Conservation (phyloP, 2,329 filamentous ascomycete species). For the Monosporascus sp. region DNA sequence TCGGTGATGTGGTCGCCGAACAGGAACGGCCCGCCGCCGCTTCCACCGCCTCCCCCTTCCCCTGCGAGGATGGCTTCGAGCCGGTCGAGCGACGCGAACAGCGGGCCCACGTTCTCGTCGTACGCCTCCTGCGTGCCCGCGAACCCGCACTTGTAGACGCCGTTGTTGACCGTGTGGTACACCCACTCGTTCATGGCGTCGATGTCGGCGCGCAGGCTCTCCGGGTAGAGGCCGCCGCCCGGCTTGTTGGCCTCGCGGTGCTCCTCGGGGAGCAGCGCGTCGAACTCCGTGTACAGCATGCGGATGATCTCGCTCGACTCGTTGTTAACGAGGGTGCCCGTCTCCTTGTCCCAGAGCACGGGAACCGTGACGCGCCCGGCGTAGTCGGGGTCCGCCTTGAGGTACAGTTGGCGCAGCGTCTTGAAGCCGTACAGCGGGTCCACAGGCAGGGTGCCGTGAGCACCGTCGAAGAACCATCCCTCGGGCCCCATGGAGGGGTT, state of each 20-base stretch:
- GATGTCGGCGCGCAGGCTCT: conserved; percentile 47
- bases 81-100: conserved; percentile 61
- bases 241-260: conserved; percentile 46
- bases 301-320: conserved; percentile 80
- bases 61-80: conserved; percentile 52
- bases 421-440: conserved; percentile 62
- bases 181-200: conserved; percentile 65
- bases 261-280: conserved; percentile 49
- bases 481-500: conserved; percentile 59
- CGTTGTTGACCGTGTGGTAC: conserved; percentile 48
- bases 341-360: conserved; percentile 64
- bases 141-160: conserved; percentile 56
- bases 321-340: conserved; percentile 71
- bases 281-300: conserved; percentile 74
- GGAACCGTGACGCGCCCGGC: conserved; percentile 69
- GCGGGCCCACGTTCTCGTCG: conserved; percentile 51
- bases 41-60: conserved; percentile 17
- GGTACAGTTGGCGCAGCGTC: conserved; percentile 66
- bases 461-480: conserved; percentile 46
- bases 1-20: conserved; percentile 60
- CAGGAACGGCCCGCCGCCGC: conserved; percentile 46
- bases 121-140: conserved; percentile 61
- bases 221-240: conserved; percentile 53
- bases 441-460: conserved; percentile 43
- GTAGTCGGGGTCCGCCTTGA: conserved; percentile 61